Base-by-base conservation (phyloP, 2,329 filamentous ascomycete species). In the Nemania abortiva region DNA sequence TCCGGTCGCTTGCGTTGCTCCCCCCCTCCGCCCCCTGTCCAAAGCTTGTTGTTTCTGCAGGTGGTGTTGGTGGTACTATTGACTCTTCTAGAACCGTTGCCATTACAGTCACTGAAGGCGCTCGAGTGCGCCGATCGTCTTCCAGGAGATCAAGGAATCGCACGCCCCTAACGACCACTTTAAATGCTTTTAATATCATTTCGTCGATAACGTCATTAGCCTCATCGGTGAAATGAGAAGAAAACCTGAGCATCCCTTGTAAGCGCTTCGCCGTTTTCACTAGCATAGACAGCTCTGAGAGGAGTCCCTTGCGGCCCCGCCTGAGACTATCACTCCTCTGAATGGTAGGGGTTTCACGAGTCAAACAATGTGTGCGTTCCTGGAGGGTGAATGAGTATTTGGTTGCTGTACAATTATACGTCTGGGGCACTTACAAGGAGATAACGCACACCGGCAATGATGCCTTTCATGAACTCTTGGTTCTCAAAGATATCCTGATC, bases 181-280 rank as follows among this genome's bases (percentile, higher is more conserved):
- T 94, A 84, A 97, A 98, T 0, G 95, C 95, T 79, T 95, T 96
- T 62, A 97, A 83, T 27, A 98, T 92, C 88, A 98, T 94, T 79
- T 97, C 93, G 77, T 98, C 95, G 66, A 98, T 88, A 66, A 95
- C 88, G 74, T 92, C 89, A 75, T 93, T 93, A 13, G 92, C 84
- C 54, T 89, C 86, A 34, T 91, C 87, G 0, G 82, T 78, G 0
- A 85, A 83, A 15, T 82, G 80, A 0, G 82, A 73, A 50, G 81
- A 73, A 3, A 84, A 84, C 68, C 83, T 85, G 66, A 93, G 89
- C 71, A 89, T 86, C 75, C 95, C 93, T 79, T 95, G 94, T 72
- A 99, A 84, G 57, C 89, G 88, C 81, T 97, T 98, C 20, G 93
- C 93, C 1, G 92, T 92, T 81, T 97, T 97, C 6, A 98, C 95